Base-by-base conservation (phyloP, 306 rosid species). In the Morella rubra region DNA sequence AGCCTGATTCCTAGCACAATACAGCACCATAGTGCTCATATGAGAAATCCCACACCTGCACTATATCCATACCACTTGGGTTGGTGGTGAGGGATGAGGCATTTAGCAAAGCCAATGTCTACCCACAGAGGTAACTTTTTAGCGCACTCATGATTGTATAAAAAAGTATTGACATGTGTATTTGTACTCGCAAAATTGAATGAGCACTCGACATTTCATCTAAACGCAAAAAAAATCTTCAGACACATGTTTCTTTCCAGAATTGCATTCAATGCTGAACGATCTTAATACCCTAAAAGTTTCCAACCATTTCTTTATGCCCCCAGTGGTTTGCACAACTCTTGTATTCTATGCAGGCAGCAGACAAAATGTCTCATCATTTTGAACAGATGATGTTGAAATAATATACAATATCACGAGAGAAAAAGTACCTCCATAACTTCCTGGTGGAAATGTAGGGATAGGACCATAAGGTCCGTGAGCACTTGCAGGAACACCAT, bases 351-450 rank as follows among this genome's bases (percentile, higher is more conserved):
- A 27, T 27, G 55, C 1, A n/a, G n/a, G n/a, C n/a, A n/a, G n/a
- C n/a, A 55, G 19, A 66, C 40, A 45, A 77, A 54, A 13, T 20
- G 41, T 45, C 37, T 15, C 0, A 27, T 50, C n/a, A 37, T 27
- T 49, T 32, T 16, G 72, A 15, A 12, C 37, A 32, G 37, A 32
- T 32, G 37, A 32, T 47, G 9, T 45, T 44, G 6, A 54, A 46
- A 60, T 47, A 68, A 75, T 44, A 32, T 58, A 53, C n/a, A 54
- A 42, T 11, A 58, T 40, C 18, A 69, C 18, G 72, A 62, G 5
- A 22, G 68, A 42, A 44, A n/a, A 54, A 77, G 64, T 73, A 86
- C 90, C 90, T 87, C 81, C 81, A 70, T 64, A 84, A 74, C 80
- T 67, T 79, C 79, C 84, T 58, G 81, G 85, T 24, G 81, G 85